Evolutionary conservation across 2,329 filamentous ascomycete genomes (phyloP).

Genomic region (Diaporthe eres): DNA sequence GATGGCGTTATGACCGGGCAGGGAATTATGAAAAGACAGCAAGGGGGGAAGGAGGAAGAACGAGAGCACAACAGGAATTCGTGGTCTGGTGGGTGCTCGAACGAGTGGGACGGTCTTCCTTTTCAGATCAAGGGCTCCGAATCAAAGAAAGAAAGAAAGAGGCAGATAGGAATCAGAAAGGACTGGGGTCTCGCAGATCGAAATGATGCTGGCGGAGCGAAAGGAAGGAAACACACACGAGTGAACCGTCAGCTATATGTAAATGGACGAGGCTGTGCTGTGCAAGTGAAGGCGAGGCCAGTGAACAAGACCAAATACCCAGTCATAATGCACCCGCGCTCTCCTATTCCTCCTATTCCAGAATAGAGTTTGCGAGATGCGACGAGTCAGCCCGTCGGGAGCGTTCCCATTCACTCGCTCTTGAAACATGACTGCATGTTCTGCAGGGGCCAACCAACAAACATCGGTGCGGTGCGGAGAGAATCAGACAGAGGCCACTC

Average conservation of each 20-base stretch:
- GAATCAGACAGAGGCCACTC: not conserved
- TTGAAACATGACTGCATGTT: conserved; percentile 23
- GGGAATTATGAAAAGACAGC: not conserved
- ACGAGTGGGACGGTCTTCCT: not conserved
- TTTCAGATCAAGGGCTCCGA: not conserved
- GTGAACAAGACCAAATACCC: not conserved
- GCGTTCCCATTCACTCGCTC: not conserved
- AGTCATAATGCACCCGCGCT: conserved; percentile 2
- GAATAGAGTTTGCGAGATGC: conserved; percentile 24
- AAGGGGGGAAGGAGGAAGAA: not conserved
- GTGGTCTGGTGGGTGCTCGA: not conserved
- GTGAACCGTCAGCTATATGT: conserved; percentile 2
- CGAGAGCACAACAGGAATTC: not conserved
- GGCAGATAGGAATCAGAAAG: conserved; percentile 2
- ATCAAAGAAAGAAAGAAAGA: conserved; percentile 18
- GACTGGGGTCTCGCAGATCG: not conserved
- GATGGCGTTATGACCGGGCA: not conserved
- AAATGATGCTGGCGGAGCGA: not conserved
- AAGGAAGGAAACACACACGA: not conserved
- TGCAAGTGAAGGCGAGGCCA: conserved; percentile 11
- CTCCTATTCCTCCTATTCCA: conserved; percentile 8
- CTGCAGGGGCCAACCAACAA: conserved; percentile 12
- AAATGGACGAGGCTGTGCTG: not conserved
- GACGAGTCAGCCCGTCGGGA: conserved; percentile 29
- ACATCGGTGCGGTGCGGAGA: conserved; percentile 1